Percentiles rank a stretch among this genome's conserved stretches.
Conservation (phyloP, 768 basidiomycete species). For the Russula sp. region DNA sequence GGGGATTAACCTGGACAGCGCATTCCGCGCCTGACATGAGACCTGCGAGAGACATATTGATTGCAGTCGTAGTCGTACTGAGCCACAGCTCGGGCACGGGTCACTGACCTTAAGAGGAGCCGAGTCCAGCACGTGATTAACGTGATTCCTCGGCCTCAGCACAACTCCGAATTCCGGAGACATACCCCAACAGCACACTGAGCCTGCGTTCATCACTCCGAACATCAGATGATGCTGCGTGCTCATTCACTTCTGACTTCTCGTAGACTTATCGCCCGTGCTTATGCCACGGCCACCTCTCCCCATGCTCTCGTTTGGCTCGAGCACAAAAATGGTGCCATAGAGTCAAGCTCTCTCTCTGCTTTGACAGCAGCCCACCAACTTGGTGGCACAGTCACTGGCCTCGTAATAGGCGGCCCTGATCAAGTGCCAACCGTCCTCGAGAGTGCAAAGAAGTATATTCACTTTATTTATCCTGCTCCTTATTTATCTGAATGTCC, state of each 20-base stretch:
- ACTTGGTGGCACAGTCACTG: constrained; percentile 81
- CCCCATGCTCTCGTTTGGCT: constrained; percentile 83
- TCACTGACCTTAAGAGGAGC: neutral
- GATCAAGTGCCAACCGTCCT: constrained; percentile 60
- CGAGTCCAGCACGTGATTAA: constrained; percentile 16
- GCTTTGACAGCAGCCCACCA: constrained; percentile 86
- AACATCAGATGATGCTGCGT: constrained; percentile 7
- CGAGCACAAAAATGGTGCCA: constrained; percentile 74
- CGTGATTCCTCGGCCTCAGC: too few species aligned
- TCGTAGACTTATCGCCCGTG: constrained; percentile 26
- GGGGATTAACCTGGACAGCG: constrained; percentile 73
- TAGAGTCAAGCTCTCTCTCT: constrained; percentile 81
- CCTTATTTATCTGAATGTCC: neutral
- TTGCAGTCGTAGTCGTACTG: neutral
- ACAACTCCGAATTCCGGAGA: neutral
- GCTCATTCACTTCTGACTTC: neutral
- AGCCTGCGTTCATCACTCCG: neutral
- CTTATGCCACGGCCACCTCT: constrained; percentile 52
- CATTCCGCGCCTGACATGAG: constrained; percentile 89
- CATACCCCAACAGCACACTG: too few species aligned
- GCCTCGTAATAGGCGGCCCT: constrained; percentile 61
- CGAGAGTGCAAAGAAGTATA: constrained; percentile 75
- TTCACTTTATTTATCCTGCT: neutral
- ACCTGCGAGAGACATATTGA: constrained; percentile 78
- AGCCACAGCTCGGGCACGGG: neutral